phyloP scores from a whole-genome alignment of 2,329 filamentous ascomycete genomes.

The Thermothelomyces thermophilus region DNA sequence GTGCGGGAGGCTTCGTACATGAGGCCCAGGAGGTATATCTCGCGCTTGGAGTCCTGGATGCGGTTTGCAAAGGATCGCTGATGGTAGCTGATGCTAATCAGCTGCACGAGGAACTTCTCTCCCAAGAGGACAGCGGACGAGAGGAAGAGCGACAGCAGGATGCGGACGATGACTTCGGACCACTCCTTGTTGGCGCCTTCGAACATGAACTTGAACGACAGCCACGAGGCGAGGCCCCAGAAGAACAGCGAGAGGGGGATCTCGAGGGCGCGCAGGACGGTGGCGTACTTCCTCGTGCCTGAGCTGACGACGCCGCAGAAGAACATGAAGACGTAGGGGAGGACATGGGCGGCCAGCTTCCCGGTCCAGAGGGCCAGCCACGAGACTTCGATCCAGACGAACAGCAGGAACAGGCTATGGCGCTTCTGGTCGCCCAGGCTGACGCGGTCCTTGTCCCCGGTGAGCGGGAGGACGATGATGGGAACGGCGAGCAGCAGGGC shows the following conservation, averaged over 20 bases:
- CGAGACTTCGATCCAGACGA: conserved; percentile 62
- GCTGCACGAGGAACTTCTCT: conserved; percentile 74
- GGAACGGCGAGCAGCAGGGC: conserved; percentile 56
- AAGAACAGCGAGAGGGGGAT: conserved; percentile 63
- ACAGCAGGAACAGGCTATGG: conserved; percentile 50
- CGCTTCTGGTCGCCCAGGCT: conserved; percentile 31
- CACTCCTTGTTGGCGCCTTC: conserved; percentile 39
- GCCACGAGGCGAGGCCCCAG: conserved; percentile 57
- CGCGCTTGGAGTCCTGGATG: conserved; percentile 86
- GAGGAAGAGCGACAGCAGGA: conserved; percentile 61
- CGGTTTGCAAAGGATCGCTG: conserved; percentile 73
- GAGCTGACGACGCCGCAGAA: conserved; percentile 62
- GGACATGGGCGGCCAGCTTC: conserved; percentile 55
- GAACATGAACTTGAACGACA: conserved; percentile 55
- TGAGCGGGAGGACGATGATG: conserved; percentile 48
- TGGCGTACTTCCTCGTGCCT: conserved; percentile 64
- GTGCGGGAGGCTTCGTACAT: conserved; percentile 86
- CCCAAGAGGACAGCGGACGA: conserved; percentile 64
- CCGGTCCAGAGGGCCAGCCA: conserved; percentile 63
- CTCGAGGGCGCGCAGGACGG: conserved; percentile 56
- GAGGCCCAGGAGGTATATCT: conserved; percentile 71
- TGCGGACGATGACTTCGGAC: conserved; percentile 53
- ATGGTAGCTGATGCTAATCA: conserved; percentile 81
- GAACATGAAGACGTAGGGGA: conserved; percentile 61
- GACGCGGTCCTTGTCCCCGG: conserved; percentile 30